A percentile compares a stretch with the other conserved stretches of the same genome.
Conservation (phyloP, 371 early-diverging fungal genomes). For the Mortierella sp. region DNA sequence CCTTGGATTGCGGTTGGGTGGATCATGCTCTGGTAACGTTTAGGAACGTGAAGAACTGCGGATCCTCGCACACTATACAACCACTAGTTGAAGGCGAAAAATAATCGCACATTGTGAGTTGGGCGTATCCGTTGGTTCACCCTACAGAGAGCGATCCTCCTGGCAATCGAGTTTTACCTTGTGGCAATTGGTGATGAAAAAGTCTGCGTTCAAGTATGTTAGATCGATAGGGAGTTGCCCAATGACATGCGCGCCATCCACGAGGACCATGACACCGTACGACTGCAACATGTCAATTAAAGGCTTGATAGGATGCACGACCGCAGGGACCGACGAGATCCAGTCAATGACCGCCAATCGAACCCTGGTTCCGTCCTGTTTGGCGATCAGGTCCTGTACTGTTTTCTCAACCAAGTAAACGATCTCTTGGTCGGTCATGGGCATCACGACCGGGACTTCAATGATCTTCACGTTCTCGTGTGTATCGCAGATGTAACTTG, state of each 20-base stretch:
- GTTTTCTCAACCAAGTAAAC: conserved; percentile 50
- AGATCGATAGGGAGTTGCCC: conserved; percentile 76
- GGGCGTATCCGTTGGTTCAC: too few species aligned
- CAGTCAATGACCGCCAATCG: conserved; percentile 68
- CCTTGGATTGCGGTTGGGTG: conserved; percentile 64
- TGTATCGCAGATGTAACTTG: conserved; percentile 54
- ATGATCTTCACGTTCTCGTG: conserved; percentile 34
- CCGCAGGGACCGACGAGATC: conserved; percentile 65
- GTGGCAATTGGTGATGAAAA: conserved; percentile 76
- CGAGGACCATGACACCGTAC: conserved; percentile 64
- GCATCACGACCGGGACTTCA: conserved; percentile 47
- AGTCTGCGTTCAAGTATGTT: conserved; percentile 66
- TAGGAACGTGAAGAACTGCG: conserved; percentile 67
- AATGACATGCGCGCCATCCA: conserved; percentile 81
- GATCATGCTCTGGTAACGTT: conserved; percentile 60
- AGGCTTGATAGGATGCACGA: conserved; percentile 67
- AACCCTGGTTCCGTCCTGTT: conserved; percentile 51
- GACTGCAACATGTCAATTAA: conserved; percentile 60
- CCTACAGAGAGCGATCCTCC: too few species aligned
- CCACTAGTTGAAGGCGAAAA: conserved; percentile 60
- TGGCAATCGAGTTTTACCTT: conserved; percentile 18
- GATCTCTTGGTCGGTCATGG: conserved; percentile 49
- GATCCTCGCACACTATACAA: conserved; percentile 69
- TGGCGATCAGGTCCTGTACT: conserved; percentile 53
- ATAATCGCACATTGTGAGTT: neutral